Evolutionary conservation across 805 yeast genomes (phyloP).

Genomic region (Saccharomycopsis guyanensis): DNA sequence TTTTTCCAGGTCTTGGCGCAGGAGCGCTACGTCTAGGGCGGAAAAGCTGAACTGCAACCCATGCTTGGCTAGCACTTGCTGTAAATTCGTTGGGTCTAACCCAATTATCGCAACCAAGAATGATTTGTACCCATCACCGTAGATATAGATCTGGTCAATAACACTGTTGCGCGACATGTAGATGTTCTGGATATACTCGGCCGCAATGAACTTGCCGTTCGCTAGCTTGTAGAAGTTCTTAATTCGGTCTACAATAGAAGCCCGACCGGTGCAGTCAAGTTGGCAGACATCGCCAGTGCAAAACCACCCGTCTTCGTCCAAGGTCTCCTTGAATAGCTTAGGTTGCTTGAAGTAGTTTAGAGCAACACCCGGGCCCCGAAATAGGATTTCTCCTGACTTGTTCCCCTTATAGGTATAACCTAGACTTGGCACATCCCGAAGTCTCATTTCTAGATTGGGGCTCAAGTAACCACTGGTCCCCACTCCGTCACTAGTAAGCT

Average conservation of each 20-base stretch:
- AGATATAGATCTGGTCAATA: slow-evolving; percentile 47
- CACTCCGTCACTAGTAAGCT: background rate
- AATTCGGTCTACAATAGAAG: slow-evolving; percentile 63
- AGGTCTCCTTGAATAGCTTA: slow-evolving; percentile 44
- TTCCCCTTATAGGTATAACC: slow-evolving; percentile 38
- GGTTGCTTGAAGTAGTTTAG: slow-evolving; percentile 48
- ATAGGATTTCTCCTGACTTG: slow-evolving; percentile 51
- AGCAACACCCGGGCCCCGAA: slow-evolving; percentile 61
- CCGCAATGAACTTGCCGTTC: slow-evolving; percentile 65
- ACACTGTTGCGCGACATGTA: slow-evolving; percentile 47
- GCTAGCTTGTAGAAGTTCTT: slow-evolving; percentile 69
- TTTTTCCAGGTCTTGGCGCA: too few species aligned
- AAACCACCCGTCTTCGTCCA: slow-evolving; percentile 58
- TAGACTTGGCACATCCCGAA: slow-evolving; percentile 61
- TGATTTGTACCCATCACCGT: slow-evolving; percentile 54
- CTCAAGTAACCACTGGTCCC: slow-evolving; percentile 42
- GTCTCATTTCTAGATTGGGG: slow-evolving; percentile 46
- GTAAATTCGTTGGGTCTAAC: slow-evolving; percentile 46
- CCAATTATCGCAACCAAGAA: slow-evolving; percentile 58
- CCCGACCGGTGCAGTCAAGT: slow-evolving; percentile 44
- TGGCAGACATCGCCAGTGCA: slow-evolving; percentile 59
- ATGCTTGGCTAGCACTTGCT: slow-evolving; percentile 6
- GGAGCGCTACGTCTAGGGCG: slow-evolving; percentile 9
- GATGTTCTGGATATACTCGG: slow-evolving; percentile 64
- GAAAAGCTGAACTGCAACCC: background rate